A percentile compares a stretch with the other conserved stretches of the same genome.
These are phyloP conservation scores for Somion occarium DNA, from an alignment of 1,284 basidiomycete species.

Conservation along the genomic window DNA sequence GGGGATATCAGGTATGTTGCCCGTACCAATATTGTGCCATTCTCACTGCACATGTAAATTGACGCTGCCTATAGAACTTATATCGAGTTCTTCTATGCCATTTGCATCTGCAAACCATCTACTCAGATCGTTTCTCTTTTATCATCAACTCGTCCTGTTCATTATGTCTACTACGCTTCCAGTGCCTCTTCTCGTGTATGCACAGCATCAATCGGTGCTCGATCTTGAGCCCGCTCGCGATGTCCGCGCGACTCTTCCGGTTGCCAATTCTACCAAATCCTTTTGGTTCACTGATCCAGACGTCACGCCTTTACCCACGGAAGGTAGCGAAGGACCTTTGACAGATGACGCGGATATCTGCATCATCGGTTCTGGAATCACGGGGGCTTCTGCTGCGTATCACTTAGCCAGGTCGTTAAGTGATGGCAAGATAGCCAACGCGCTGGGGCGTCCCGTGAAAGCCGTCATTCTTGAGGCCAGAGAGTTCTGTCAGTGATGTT, in stretches of 20 bases:
- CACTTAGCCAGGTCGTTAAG: conserved; percentile 47
- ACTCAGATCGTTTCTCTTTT: too few species aligned
- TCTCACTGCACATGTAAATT: too few species aligned
- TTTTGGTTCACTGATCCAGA: conserved; percentile 63
- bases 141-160: too few species aligned
- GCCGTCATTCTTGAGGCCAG: conserved; percentile 68
- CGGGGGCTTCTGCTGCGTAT: conserved; percentile 68
- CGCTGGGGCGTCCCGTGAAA: conserved; percentile 29
- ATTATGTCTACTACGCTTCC: conserved; percentile 12
- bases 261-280: conserved; percentile 56
- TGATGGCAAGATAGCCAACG: conserved; percentile 18
- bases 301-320: conserved; percentile 58
- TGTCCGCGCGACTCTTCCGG: conserved; percentile 36
- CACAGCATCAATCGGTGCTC: conserved; percentile 19
- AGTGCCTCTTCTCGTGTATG: conserved; percentile 18
- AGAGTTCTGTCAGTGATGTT: conserved; percentile 61
- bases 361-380: conserved; percentile 76
- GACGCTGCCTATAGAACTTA: too few species aligned
- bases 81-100: too few species aligned
- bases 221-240: not conserved
- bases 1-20: too few species aligned
- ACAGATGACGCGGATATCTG: conserved; percentile 61
- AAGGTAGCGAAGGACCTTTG: conserved; percentile 58
- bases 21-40: too few species aligned
- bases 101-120: too few species aligned